Evolutionary conservation across 331 rosid genomes (phyloP).

Genomic region (Malus hybrid): DNA sequence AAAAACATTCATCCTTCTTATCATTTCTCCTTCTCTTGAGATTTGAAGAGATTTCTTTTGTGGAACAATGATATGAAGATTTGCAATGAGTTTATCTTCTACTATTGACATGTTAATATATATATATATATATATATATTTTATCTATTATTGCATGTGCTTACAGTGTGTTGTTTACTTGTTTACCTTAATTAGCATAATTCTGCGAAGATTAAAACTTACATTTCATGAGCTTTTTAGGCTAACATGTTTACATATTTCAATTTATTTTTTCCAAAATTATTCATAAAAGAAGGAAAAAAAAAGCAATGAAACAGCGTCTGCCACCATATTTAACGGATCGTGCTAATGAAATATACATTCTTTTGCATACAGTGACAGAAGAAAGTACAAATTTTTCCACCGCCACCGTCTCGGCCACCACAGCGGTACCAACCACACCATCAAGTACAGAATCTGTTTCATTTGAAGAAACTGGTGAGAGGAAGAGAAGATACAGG

Average conservation of each 20-base stretch:
- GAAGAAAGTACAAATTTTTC: slow-evolving; percentile 23
- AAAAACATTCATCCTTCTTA: neutral
- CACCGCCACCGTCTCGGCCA: neutral
- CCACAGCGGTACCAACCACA: neutral
- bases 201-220: neutral
- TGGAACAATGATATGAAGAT: too few relatives aligned
- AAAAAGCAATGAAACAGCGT: neutral
- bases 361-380: slow-evolving; percentile 4
- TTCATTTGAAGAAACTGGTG: slow-evolving; percentile 43
- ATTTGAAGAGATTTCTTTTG: neutral
- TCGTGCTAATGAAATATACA: too few relatives aligned
- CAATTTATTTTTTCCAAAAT: neutral
- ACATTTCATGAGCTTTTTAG: neutral
- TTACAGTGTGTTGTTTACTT: too few relatives aligned
- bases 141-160: neutral
- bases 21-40: neutral
- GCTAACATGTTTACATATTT: neutral
- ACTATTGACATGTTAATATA: neutral
- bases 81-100: too few relatives aligned
- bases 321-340: neutral
- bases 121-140: neutral
- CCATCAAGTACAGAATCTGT: slow-evolving; percentile 20
- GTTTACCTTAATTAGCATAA: neutral
- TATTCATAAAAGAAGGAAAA: neutral
- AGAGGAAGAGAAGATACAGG: slow-evolving; percentile 71